These are phyloP conservation scores for Fusarium nanum DNA, from an alignment of 2,329 filamentous ascomycete genomes.

Conservation along the genomic window DNA sequence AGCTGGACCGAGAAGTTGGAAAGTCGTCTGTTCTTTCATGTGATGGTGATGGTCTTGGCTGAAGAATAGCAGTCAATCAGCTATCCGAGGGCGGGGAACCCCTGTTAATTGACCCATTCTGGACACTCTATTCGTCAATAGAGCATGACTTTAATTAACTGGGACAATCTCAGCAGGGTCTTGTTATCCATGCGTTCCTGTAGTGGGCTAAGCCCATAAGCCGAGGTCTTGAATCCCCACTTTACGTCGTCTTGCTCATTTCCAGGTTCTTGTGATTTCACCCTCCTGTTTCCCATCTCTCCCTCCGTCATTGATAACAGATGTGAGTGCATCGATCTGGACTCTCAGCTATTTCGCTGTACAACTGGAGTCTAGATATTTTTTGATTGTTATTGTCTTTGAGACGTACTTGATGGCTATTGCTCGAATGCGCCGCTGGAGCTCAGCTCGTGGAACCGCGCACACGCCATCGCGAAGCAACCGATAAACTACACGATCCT, in stretches of 20 bases:
- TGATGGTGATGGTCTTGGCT: constrained; percentile 19
- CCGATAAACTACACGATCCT: constrained; percentile 16
- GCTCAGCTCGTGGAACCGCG: constrained; percentile 43
- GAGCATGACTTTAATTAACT: constrained; percentile 37
- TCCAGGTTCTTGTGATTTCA: constrained; percentile 40
- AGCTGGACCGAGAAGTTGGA: not conserved
- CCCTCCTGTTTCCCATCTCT: constrained; percentile 18
- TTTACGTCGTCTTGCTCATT: constrained; percentile 38
- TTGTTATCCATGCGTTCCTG: not conserved
- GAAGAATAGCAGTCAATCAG: constrained; percentile 5
- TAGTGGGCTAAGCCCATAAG: constrained; percentile 17
- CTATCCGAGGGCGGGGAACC: constrained; percentile 38
- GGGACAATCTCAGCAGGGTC: constrained; percentile 27
- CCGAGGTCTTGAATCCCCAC: constrained; percentile 36
- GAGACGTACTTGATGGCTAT: constrained; percentile 39
- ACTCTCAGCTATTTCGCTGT: constrained; percentile 21
- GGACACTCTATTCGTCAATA: constrained; percentile 14
- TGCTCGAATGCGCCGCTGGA: constrained; percentile 43
- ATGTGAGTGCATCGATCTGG: constrained; percentile 30
- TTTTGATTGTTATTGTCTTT: not conserved
- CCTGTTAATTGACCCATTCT: constrained; percentile 18
- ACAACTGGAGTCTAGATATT: not conserved
- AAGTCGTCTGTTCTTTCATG: constrained; percentile 14
- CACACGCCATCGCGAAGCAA: constrained; percentile 23
- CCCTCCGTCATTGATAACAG: constrained; percentile 7